Evolutionary conservation across 768 basidiomycete genomes (phyloP).

Genomic region (Tulasnella sp.): DNA sequence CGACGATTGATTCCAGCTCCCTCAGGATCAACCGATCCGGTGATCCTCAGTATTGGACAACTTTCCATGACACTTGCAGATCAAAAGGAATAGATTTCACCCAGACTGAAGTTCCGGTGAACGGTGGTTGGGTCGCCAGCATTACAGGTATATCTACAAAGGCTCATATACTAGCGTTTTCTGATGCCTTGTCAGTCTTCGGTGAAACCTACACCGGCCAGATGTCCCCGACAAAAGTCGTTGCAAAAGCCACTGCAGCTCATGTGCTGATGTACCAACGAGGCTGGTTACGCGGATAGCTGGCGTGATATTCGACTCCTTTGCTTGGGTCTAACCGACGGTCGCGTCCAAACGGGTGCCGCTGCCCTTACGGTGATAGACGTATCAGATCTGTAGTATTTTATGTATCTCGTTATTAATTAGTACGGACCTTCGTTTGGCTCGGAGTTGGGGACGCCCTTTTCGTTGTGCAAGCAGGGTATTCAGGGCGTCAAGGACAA

Average conservation of each 20-base stretch:
- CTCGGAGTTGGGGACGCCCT: background rate
- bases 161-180: background rate
- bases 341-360: background rate
- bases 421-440: background rate
- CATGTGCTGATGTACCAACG: background rate
- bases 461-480: background rate
- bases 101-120: background rate
- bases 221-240: background rate
- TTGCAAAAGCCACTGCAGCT: background rate
- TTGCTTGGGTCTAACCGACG: background rate
- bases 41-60: background rate
- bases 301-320: background rate
- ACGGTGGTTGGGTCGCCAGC: background rate
- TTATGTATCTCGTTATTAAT: background rate
- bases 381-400: background rate
- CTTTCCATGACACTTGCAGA: background rate
- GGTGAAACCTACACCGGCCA: background rate
- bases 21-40: background rate
- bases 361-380: conserved; percentile 12
- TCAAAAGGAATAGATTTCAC: background rate
- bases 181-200: background rate
- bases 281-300: background rate
- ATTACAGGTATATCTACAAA: background rate
- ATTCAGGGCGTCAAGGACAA: background rate
- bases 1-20: background rate